phyloP scores from a whole-genome alignment of 1,139 yeast genomes.

The Yamadazyma taylorii region DNA sequence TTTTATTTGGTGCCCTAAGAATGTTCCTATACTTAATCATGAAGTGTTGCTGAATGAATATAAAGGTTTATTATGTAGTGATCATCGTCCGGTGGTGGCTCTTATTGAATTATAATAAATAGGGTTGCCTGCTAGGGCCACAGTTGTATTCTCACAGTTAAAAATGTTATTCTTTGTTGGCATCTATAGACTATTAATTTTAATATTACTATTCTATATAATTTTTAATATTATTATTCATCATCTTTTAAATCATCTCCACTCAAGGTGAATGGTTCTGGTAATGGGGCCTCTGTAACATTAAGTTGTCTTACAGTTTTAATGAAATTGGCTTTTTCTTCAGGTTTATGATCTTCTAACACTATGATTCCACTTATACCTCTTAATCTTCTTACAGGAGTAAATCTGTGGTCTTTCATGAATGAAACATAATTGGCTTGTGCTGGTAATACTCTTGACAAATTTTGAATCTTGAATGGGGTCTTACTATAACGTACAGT shows the following conservation, averaged over 20 bases:
- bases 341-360: conserved; percentile 68
- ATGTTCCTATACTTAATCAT: conserved; percentile 29
- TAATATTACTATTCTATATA: background rate
- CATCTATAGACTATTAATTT: too few relatives aligned
- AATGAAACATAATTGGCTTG: conserved; percentile 85
- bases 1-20: conserved; percentile 30
- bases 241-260: conserved; percentile 51
- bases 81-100: conserved; percentile 45
- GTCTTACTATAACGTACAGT: conserved; percentile 49
- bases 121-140: too few relatives aligned
- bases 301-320: conserved; percentile 85
- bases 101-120: conserved; percentile 22
- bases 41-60: conserved; percentile 33
- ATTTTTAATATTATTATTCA: conserved; percentile 11
- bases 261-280: conserved; percentile 74
- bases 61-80: conserved; percentile 33
- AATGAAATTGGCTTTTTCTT: conserved; percentile 64
- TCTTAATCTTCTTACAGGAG: conserved; percentile 78
- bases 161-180: too few relatives aligned
- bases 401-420: conserved; percentile 70
- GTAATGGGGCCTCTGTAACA: conserved; percentile 85
- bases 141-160: too few relatives aligned
- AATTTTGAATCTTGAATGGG: conserved; percentile 70
- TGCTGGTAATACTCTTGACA: conserved; percentile 88
- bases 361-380: conserved; percentile 83